Evolutionary conservation across 768 basidiomycete species (phyloP), one percentile per base, ranked within the genome.

Genomic region (Tephrocybe rancida): DNA sequence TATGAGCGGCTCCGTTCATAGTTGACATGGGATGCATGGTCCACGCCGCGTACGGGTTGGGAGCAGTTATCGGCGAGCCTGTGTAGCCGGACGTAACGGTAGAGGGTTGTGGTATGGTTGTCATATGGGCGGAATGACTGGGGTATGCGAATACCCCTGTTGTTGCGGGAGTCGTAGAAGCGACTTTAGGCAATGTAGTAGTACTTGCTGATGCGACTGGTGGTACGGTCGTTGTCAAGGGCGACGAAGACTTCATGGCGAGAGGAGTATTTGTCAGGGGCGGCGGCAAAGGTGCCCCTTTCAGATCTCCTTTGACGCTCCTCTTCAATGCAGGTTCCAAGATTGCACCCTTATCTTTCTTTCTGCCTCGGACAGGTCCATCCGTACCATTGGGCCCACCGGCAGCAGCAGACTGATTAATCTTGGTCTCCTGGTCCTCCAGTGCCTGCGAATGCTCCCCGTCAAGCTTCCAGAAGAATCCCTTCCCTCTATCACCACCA

Each of bases 391-490:
- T 44, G 34, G 62, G 57, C 13, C 61, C 69, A 14, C 57, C 67
- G 26, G 67, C 60, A 37, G 72, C 70, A 6, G 70, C 63, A 16
- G 70, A 60, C 64, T 73, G 65, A 56, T 76, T 68, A 60, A 70
- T 71, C 72, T 83, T 83, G 19, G 73, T 75, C 55, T 89, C 87
- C 61, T 88, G 87, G 56, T 88, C 87, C 65, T 87, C 84, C 39
- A 92, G 81, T 30, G 75, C 75, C 52, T 84, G 85, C 48, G 85
- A 81, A 65, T 79, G 78, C 50, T 84, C 80, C 39, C 88, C 86
- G 63, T 96, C 95, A 27, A 97, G 77, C 18, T 89, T 88, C 95
- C 95, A 98, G 58, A 94, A 92, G 59, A 87, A 93, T 1, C 95
- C 95, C 68, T 96, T 97, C 8, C 92, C 90, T 55, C 88, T 81